Evolutionary conservation across 371 early-diverging fungal genomes (phyloP).

Genomic region (Enterocytospora artemiae): DNA sequence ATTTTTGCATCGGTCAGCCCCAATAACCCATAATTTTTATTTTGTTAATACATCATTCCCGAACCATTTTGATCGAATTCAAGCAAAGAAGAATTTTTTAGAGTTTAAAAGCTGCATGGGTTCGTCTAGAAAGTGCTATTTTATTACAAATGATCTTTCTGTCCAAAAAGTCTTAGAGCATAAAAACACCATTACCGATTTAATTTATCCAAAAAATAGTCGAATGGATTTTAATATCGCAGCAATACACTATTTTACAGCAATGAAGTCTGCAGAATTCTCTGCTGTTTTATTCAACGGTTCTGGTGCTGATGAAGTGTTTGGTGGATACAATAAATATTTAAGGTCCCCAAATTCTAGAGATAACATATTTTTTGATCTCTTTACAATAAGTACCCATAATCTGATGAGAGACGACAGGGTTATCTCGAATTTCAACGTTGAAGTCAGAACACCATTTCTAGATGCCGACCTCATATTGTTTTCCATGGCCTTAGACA

Average conservation of each 20-base stretch:
- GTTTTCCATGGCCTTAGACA: constrained; percentile 11
- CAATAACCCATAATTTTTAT: constrained; percentile 11
- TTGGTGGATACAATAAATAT: constrained; percentile 49
- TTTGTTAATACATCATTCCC: constrained; percentile 44
- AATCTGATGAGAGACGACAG: constrained; percentile 49
- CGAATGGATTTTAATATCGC: constrained; percentile 49
- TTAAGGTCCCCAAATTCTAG: background rate
- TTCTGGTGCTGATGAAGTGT: constrained; percentile 52
- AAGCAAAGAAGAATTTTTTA: constrained; percentile 5
- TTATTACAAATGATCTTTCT: constrained; percentile 35
- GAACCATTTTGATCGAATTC: constrained; percentile 29
- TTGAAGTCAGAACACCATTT: constrained; percentile 45
- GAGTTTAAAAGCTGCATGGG: constrained; percentile 13
- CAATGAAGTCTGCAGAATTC: constrained; percentile 25
- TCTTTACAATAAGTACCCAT: constrained; percentile 28
- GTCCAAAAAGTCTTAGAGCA: constrained; percentile 12
- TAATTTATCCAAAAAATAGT: constrained; percentile 37
- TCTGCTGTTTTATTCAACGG: constrained; percentile 28
- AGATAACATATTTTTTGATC: constrained; percentile 35
- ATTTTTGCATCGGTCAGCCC: constrained; percentile 14
- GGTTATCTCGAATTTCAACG: constrained; percentile 21
- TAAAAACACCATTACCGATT: constrained; percentile 10
- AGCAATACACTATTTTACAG: constrained; percentile 23
- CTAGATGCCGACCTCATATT: constrained; percentile 32
- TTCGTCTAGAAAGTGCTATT: constrained; percentile 17